Percentiles rank a stretch among this genome's conserved stretches.
Conservation (phyloP, 129 eudicot species). For the Artemisia argyi region DNA sequence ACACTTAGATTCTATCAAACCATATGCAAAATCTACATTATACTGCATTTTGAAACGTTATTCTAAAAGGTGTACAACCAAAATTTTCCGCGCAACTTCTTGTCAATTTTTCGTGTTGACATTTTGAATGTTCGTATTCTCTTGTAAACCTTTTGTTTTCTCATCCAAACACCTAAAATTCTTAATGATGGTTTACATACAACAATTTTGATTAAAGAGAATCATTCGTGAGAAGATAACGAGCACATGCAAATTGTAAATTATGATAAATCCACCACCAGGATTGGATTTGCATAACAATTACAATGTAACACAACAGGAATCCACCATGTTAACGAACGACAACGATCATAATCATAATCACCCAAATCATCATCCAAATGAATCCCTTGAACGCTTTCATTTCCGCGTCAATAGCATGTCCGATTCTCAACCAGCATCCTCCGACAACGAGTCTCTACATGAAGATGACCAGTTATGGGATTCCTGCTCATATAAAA, state of each 20-base stretch:
- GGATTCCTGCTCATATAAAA: too few relatives aligned
- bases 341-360: constrained; percentile 14
- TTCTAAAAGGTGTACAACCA: background rate
- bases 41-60: too few relatives aligned
- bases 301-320: too few relatives aligned
- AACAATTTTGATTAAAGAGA: background rate
- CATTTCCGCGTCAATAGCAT: background rate
- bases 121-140: constrained; percentile 3
- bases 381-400: constrained; percentile 13
- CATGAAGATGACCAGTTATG: too few relatives aligned
- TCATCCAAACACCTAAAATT: background rate
- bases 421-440: background rate
- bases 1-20: too few relatives aligned
- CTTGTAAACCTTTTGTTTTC: background rate
- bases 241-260: background rate
- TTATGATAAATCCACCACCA: constrained; percentile 6
- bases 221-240: too few relatives aligned
- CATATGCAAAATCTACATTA: too few relatives aligned
- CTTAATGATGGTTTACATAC: background rate
- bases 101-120: constrained; percentile 4
- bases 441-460: too few relatives aligned
- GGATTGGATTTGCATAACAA: background rate
- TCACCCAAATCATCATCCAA: constrained; percentile 21
- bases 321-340: constrained; percentile 13
- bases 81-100: background rate